A percentile compares a stretch with the other conserved stretches of the same genome.
Conservation (phyloP, 176 grass and related monocot genomes). For the Dactylis glomerata region DNA sequence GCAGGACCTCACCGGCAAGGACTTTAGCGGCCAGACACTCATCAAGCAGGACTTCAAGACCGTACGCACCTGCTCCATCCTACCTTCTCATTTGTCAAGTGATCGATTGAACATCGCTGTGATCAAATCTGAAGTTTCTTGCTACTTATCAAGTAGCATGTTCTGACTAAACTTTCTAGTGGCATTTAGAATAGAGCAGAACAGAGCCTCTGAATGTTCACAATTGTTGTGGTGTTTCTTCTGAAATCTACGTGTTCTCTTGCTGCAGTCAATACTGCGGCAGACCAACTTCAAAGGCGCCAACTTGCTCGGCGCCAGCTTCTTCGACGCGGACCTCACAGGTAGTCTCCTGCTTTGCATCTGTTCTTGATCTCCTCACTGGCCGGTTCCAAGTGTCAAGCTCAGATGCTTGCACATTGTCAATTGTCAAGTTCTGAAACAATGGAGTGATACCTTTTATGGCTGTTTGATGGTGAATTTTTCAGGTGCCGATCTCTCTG, state of each 20-base stretch:
- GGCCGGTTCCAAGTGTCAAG: no score
- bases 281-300: constrained; percentile 81
- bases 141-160: no score
- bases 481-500: constrained; percentile 73
- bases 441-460: not conserved
- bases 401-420: not conserved
- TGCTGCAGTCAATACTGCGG: constrained; percentile 63
- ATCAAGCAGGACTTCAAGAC: constrained; percentile 96
- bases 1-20: constrained; percentile 86
- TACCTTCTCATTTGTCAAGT: no score
- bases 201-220: not conserved
- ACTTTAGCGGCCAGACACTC: constrained; percentile 84
- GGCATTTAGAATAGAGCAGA: no score
- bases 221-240: not conserved
- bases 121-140: no score
- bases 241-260: not conserved
- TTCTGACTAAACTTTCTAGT: no score
- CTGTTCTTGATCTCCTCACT: no score
- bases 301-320: constrained; percentile 76
- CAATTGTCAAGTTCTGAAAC: not conserved
- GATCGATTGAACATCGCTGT: no score
- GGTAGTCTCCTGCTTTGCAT: constrained; percentile 16
- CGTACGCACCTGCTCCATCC: constrained; percentile 22
- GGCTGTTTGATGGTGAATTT: not conserved
- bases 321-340: constrained; percentile 51